Percentiles rank a stretch among this genome's conserved stretches.
Evolutionary conservation across 805 yeast genomes (phyloP).

Genomic region (Metschnikowia picachoensis): DNA sequence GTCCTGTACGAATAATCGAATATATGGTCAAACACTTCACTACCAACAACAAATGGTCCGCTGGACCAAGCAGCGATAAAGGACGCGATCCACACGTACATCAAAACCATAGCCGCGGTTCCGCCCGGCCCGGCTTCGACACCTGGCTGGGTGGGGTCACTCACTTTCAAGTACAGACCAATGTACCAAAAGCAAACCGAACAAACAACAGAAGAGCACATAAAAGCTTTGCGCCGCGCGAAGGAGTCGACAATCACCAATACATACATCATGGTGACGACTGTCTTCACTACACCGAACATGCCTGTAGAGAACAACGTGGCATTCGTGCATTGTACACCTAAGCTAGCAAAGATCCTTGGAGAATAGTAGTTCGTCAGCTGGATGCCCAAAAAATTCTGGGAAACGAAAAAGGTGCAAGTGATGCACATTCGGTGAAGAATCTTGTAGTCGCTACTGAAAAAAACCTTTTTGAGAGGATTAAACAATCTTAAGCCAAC

Average conservation of each 20-base stretch:
- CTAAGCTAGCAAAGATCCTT: constrained; percentile 31
- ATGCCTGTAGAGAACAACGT: constrained; percentile 37
- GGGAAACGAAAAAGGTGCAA: constrained; percentile 32
- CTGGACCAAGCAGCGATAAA: constrained; percentile 40
- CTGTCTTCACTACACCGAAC: constrained; percentile 38
- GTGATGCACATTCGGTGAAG: constrained; percentile 30
- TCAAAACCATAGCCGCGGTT: constrained; percentile 36
- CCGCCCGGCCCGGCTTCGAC: constrained; percentile 36
- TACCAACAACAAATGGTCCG: constrained; percentile 39
- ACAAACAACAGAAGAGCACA: constrained; percentile 33
- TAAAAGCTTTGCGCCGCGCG: constrained; percentile 35
- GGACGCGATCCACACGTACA: constrained; percentile 41
- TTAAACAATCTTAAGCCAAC: constrained; percentile 35
- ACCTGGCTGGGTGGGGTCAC: constrained; percentile 32
- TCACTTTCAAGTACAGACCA: constrained; percentile 33
- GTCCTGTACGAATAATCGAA: constrained; percentile 38
- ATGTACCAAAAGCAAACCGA: constrained; percentile 38
- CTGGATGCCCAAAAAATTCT: constrained; percentile 39
- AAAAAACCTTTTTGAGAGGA: constrained; percentile 30
- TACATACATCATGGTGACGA: constrained; percentile 32
- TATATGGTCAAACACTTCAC: constrained; percentile 39
- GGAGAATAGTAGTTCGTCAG: constrained; percentile 39
- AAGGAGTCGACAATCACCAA: constrained; percentile 33
- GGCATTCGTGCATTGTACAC: constrained; percentile 36
- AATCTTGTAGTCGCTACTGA: constrained; percentile 22